Percentiles rank a stretch among this genome's conserved stretches.
phyloP scores from a whole-genome alignment of 495 filamentous ascomycete genomes.

The Neurospora sp. region DNA sequence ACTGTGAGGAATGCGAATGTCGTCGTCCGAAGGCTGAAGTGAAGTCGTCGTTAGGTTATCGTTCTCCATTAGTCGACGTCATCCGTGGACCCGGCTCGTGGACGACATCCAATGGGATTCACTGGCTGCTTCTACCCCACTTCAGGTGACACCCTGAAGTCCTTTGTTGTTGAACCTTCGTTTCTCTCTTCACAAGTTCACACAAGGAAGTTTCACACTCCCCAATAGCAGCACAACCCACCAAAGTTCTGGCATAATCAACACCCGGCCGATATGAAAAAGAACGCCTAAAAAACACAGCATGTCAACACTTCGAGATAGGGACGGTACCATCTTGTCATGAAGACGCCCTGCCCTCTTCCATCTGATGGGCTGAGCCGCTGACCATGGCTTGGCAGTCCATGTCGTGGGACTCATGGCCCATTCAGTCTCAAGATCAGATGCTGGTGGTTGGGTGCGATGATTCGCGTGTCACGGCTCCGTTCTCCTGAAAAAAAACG shows the following conservation, averaged over 20 bases:
- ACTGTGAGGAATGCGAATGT: neutral
- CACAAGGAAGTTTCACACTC: neutral
- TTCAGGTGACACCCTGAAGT: neutral
- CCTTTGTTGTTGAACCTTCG: neutral
- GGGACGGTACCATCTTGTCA: neutral
- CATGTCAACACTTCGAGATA: neutral
- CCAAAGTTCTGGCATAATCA: neutral
- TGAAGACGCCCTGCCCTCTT: neutral
- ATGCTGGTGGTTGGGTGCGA: neutral
- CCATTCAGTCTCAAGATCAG: neutral
- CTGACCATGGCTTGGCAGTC: neutral
- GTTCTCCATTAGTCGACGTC: neutral
- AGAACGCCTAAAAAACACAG: neutral
- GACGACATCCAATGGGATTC: neutral
- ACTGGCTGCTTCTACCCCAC: neutral
- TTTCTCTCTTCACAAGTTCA: neutral
- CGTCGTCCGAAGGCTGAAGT: neutral
- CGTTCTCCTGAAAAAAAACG: neutral
- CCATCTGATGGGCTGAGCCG: neutral
- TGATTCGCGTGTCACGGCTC: neutral
- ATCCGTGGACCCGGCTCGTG: neutral
- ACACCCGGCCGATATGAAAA: neutral
- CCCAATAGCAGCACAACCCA: neutral
- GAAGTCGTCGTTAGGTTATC: neutral
- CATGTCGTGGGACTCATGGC: neutral